Conservation (phyloP, 768 basidiomycete species). For the Xerocomellus amylosporus region DNA sequence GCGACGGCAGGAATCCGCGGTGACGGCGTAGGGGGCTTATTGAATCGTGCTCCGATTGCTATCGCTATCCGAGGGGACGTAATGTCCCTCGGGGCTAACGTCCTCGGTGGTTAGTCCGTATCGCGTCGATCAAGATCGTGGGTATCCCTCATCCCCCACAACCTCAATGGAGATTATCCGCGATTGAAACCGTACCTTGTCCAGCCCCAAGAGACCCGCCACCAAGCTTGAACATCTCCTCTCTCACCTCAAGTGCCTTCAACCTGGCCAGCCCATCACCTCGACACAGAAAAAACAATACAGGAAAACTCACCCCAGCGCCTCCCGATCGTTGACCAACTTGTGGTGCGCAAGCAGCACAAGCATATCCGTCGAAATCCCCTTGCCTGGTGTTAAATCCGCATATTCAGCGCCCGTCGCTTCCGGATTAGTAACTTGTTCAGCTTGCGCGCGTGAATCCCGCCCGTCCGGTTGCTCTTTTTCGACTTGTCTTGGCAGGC, state of each 20-base stretch:
- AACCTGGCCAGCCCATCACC: slow-evolving; percentile 44
- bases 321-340: slow-evolving; percentile 84
- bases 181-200: slow-evolving; percentile 79
- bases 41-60: not conserved
- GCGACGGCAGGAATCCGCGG: slow-evolving; percentile 13
- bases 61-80: slow-evolving; percentile 35
- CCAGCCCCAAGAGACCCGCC: slow-evolving; percentile 79
- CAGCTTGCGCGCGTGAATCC: slow-evolving; percentile 64
- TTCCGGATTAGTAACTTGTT: slow-evolving; percentile 59
- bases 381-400: slow-evolving; percentile 72
- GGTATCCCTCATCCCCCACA: slow-evolving; percentile 52
- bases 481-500: slow-evolving; percentile 41
- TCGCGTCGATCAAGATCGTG: slow-evolving; percentile 61
- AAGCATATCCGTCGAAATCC: slow-evolving; percentile 89
- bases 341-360: slow-evolving; percentile 87
- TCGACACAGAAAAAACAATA: not conserved
- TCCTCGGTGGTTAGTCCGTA: slow-evolving; percentile 33
- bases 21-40: slow-evolving; percentile 7
- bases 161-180: slow-evolving; percentile 57
- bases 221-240: slow-evolving; percentile 75
- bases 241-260: slow-evolving; percentile 74
- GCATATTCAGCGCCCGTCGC: slow-evolving; percentile 66
- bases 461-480: slow-evolving; percentile 39
- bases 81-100: slow-evolving; percentile 52
- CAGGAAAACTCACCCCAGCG: slow-evolving; percentile 65